phyloP scores from a whole-genome alignment of 1,139 yeast genomes.

The Sugiyamaella neomexicana region DNA sequence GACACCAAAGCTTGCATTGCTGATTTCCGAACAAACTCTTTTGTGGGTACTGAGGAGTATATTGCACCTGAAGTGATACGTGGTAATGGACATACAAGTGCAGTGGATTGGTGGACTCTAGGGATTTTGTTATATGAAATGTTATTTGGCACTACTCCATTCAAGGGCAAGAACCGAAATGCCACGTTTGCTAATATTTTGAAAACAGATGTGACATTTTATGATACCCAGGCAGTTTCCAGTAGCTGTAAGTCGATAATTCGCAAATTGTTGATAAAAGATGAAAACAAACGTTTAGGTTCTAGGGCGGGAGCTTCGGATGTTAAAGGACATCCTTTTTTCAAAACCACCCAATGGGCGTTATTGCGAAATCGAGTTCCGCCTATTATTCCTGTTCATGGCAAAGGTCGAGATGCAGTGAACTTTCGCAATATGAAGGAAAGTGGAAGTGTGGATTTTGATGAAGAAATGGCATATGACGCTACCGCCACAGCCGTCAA shows the following conservation, averaged over 20 bases:
- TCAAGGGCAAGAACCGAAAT: slow-evolving; percentile 85
- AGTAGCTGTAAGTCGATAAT: slow-evolving; percentile 77
- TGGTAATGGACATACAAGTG: slow-evolving; percentile 96
- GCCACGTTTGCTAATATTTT: slow-evolving; percentile 85
- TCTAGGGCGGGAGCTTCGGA: slow-evolving; percentile 94
- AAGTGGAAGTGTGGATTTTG: slow-evolving; percentile 39
- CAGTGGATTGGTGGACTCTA: slow-evolving; percentile 99
- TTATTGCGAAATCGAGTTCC: slow-evolving; percentile 86
- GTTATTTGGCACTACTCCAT: slow-evolving; percentile 94
- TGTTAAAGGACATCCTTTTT: slow-evolving; percentile 83
- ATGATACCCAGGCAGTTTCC: slow-evolving; percentile 58
- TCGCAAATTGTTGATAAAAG: slow-evolving; percentile 79
- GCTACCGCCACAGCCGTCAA: not conserved
- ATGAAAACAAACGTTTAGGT: slow-evolving; percentile 84
- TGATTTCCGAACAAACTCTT: slow-evolving; percentile 93
- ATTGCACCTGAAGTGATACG: slow-evolving; percentile 97
- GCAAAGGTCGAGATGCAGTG: slow-evolving; percentile 52
- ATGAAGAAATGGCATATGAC: slow-evolving; percentile 17
- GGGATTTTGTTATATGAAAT: slow-evolving; percentile 91
- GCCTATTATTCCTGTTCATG: slow-evolving; percentile 88
- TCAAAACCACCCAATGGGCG: slow-evolving; percentile 94
- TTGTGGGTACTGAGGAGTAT: slow-evolving; percentile 97
- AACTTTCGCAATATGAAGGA: slow-evolving; percentile 37
- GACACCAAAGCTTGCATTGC: slow-evolving; percentile 95
- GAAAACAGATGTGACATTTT: slow-evolving; percentile 78